Conservation (phyloP, 345 rosid species). For the Populus ilicifolia region DNA sequence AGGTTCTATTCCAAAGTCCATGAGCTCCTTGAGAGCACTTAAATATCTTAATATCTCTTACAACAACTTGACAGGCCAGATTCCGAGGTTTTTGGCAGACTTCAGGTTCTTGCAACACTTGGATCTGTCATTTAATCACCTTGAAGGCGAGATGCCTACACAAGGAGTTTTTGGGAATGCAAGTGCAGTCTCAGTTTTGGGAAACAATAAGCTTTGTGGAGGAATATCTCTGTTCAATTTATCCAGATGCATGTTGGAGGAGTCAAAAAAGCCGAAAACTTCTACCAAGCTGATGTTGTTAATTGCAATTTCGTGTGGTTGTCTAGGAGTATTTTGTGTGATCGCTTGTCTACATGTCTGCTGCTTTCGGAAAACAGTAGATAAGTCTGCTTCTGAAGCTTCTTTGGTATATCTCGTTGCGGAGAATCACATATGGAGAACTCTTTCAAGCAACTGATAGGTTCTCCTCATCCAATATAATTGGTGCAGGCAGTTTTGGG, state of each 20-base stretch:
- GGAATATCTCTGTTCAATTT: not conserved
- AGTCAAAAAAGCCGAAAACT: not conserved
- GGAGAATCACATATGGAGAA: not conserved
- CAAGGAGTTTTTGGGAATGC: slow-evolving; percentile 12
- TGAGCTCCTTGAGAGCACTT: not conserved
- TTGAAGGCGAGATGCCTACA: slow-evolving; percentile 10
- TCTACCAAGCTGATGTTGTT: not conserved
- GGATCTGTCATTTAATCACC: slow-evolving; percentile 3
- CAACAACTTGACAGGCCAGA: slow-evolving; percentile 3
- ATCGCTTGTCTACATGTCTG: not conserved
- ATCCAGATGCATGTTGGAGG: not conserved
- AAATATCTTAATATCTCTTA: not conserved
- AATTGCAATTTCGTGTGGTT: not conserved
- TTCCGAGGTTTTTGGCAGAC: not conserved
- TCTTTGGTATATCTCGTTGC: not conserved
- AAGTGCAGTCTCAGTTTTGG: not conserved
- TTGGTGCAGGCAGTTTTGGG: slow-evolving; percentile 5
- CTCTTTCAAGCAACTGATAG: not conserved
- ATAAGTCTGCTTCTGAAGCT: not conserved
- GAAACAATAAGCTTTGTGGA: slow-evolving; percentile 12
- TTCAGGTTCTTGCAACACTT: not conserved
- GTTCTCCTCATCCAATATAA: slow-evolving; percentile 2
- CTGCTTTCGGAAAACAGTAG: not conserved
- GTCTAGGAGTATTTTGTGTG: not conserved
- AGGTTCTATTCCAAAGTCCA: slow-evolving; percentile 3